phyloP scores from a whole-genome alignment of 2,329 filamentous ascomycete genomes.

The Mycosphaerelloides madeirae region DNA sequence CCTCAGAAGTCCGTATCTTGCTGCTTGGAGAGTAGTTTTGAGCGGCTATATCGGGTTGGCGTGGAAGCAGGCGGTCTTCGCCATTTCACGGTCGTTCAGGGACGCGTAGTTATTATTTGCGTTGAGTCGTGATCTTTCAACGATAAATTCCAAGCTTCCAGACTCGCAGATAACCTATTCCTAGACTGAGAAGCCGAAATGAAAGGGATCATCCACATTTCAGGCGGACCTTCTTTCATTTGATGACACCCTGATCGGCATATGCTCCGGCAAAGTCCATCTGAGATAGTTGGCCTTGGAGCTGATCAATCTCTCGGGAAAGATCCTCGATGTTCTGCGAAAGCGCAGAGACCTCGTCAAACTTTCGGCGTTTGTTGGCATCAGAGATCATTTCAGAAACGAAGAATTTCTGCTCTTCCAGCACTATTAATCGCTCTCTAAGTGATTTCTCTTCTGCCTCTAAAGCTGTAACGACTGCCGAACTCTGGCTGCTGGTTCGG shows the following conservation, averaged over 20 bases:
- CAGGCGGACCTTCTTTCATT: slow-evolving; percentile 24
- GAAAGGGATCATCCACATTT: too few species aligned
- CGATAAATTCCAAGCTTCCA: too few species aligned
- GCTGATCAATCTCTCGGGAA: slow-evolving; percentile 65
- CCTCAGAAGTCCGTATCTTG: too few species aligned
- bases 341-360: slow-evolving; percentile 80
- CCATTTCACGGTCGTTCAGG: too few species aligned
- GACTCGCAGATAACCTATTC: too few species aligned
- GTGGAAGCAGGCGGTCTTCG: too few species aligned
- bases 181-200: too few species aligned
- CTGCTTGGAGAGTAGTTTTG: too few species aligned
- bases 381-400: slow-evolving; percentile 79
- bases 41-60: too few species aligned
- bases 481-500: slow-evolving; percentile 44
- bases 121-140: too few species aligned
- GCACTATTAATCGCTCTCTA: slow-evolving; percentile 71
- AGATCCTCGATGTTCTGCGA: slow-evolving; percentile 78
- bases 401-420: slow-evolving; percentile 89
- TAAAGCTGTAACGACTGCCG: slow-evolving; percentile 53
- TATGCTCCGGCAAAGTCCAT: slow-evolving; percentile 38
- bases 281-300: slow-evolving; percentile 30
- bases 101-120: too few species aligned
- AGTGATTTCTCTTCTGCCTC: slow-evolving; percentile 76
- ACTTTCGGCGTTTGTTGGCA: slow-evolving; percentile 69
- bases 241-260: slow-evolving; percentile 23